A percentile compares a stretch with the other conserved stretches of the same genome.
phyloP scores from a whole-genome alignment of 1,284 basidiomycete species.

The Trametes hirsuta region DNA sequence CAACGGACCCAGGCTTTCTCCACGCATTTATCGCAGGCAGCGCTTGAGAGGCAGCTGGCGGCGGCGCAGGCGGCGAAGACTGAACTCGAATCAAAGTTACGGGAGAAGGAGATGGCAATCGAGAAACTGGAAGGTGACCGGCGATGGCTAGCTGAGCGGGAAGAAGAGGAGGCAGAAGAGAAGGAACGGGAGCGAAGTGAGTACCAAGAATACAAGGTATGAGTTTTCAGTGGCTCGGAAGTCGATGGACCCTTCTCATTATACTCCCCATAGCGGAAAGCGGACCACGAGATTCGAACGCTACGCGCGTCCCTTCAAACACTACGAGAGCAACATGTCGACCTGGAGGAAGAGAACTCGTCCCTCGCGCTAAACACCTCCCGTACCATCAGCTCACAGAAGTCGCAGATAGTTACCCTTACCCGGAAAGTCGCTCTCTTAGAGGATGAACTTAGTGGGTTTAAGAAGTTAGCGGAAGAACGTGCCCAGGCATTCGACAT shows the following conservation, averaged over 20 bases:
- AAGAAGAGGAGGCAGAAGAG: slow-evolving; percentile 60
- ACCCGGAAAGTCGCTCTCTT: slow-evolving; percentile 47
- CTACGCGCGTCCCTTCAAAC: slow-evolving; percentile 48
- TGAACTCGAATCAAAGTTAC: slow-evolving; percentile 65
- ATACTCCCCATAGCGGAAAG: slow-evolving; percentile 26
- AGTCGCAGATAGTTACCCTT: slow-evolving; percentile 51
- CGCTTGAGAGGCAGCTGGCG: slow-evolving; percentile 64
- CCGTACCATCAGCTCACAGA: slow-evolving; percentile 50
- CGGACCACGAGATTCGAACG: slow-evolving; percentile 50
- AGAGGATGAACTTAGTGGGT: slow-evolving; percentile 46
- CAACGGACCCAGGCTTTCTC: slow-evolving; percentile 62
- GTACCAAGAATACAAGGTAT: slow-evolving; percentile 57
- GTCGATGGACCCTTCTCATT: too few relatives aligned
- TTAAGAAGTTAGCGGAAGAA: slow-evolving; percentile 45
- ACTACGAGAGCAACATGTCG: slow-evolving; percentile 57
- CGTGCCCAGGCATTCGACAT: slow-evolving; percentile 44
- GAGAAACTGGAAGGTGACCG: slow-evolving; percentile 69
- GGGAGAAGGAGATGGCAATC: slow-evolving; percentile 58
- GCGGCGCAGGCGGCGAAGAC: slow-evolving; percentile 57
- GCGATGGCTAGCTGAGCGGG: slow-evolving; percentile 60
- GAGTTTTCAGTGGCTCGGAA: slow-evolving; percentile 19
- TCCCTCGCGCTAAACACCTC: slow-evolving; percentile 47
- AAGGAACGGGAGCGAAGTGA: slow-evolving; percentile 56
- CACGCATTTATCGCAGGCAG: slow-evolving; percentile 57
- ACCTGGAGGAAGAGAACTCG: slow-evolving; percentile 56